Evolutionary conservation across 2,329 filamentous ascomycete species (phyloP), one percentile per base, ranked within the genome.

Genomic region (Fusarium sp.): DNA sequence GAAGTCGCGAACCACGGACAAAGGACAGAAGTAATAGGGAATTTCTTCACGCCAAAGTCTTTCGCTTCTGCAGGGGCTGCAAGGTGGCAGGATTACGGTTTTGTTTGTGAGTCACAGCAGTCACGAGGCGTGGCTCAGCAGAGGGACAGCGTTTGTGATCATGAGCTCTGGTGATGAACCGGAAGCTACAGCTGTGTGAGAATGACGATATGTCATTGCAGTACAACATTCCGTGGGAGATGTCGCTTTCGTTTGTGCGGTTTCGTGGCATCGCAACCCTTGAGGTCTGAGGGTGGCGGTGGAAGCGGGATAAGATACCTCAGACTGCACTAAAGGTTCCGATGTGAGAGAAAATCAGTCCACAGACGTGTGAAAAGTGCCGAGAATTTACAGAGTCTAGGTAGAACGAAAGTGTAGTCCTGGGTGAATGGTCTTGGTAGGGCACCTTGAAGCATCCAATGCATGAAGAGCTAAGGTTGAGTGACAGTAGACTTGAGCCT

Each of bases 281-380:
- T n/a, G 30, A 36, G 2, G 22, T 12, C 3, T 20, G 28, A 24
- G 2, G 14, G 3, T 7, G 7, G 31, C 6, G 22, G 1, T 28
- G 3, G 4, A 5, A 58, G n/a, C 6, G 24, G 48, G 39, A 57
- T 3, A 11, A 24, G 15, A 28, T 18, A 30, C 3, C 18, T 5
- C 18, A 5, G 4, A 12, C 24, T 24, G 50, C 7, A 3, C 4
- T 22, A 30, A 13, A 30, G 20, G 5, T 5, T 11, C 0, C 2
- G 2, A 9, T 2, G 18, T 11, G 9, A n/a, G 12, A 7, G 14
- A 5, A n/a, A 7, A 3, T 3, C 0, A n/a, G 6, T 10, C 5
- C 12, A 18, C 0, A n/a, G 1, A 22, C 28, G 9, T 10, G 6
- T 7, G 1, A 28, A 1, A 13, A 38, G 3, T 11, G 2, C 9